Conservation (phyloP, 495 filamentous ascomycete genomes). For the Sphaerosporella brunnea region DNA sequence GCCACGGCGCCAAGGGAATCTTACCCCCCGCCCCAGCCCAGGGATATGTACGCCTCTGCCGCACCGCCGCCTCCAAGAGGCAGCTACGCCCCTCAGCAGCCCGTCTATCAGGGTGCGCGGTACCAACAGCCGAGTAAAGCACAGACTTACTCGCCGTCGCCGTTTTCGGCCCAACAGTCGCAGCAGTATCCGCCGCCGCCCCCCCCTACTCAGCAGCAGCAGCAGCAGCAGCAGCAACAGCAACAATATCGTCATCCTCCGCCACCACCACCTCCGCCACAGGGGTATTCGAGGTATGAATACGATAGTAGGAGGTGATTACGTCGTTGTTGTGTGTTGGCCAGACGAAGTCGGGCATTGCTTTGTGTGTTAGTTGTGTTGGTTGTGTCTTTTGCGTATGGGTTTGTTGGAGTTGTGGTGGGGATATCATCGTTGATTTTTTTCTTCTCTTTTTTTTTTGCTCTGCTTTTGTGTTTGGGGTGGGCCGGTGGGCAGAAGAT, state of each 20-base stretch:
- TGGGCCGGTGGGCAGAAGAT: too few species aligned
- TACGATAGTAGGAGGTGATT: too few species aligned
- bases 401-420: too few species aligned
- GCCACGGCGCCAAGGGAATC: neutral
- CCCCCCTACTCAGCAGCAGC: neutral
- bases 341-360: too few species aligned
- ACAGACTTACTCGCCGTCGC: neutral
- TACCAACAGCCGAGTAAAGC: neutral
- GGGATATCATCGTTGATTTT: too few species aligned
- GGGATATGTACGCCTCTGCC: neutral
- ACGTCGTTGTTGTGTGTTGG: too few species aligned
- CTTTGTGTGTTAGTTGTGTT: too few species aligned
- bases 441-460: too few species aligned
- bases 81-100: neutral
- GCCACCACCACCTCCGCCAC: slow-evolving; percentile 8
- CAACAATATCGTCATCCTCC: slow-evolving; percentile 8
- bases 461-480: too few species aligned
- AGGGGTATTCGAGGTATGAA: too few species aligned
- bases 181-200: neutral
- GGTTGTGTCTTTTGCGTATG: too few species aligned
- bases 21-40: neutral
- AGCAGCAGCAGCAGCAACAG: slow-evolving; percentile 12
- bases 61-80: neutral
- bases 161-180: neutral
- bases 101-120: neutral